A percentile compares a stretch with the other conserved stretches of the same genome.
phyloP scores from a whole-genome alignment of 1,284 basidiomycete species.

The Cutaneotrichosporon spelunceum region DNA sequence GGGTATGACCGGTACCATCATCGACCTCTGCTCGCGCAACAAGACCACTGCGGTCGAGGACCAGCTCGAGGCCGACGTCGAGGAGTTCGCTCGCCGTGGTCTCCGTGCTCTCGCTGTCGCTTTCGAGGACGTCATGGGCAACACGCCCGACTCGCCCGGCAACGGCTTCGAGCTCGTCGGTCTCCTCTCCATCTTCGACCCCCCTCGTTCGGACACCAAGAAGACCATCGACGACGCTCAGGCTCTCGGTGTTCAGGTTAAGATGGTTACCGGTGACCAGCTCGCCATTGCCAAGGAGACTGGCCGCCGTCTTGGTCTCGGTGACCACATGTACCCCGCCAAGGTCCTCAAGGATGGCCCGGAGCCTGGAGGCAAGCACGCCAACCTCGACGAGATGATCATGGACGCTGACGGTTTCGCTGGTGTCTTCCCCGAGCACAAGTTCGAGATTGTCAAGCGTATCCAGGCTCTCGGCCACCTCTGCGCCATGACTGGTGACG shows the following conservation, averaged over 20 bases:
- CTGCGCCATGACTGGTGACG: constrained; percentile 92
- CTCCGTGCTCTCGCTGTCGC: constrained; percentile 96
- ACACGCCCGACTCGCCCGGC: constrained; percentile 58
- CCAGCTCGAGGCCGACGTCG: constrained; percentile 87
- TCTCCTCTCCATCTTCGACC: constrained; percentile 96
- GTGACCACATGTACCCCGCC: constrained; percentile 95
- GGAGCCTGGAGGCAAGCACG: constrained; percentile 70
- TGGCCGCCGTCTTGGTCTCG: constrained; percentile 90
- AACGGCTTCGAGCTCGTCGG: constrained; percentile 97
- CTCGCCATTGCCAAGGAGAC: constrained; percentile 99
- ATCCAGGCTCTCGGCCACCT: constrained; percentile 85
- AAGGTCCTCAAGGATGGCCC: constrained; percentile 92
- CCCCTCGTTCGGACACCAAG: constrained; percentile 96
- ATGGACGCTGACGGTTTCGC: constrained; percentile 65
- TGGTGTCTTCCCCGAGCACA: constrained; percentile 96
- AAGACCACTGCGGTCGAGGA: constrained; percentile 90
- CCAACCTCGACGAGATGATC: constrained; percentile 86
- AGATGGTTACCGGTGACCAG: constrained; percentile 99
- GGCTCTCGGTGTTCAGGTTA: constrained; percentile 93
- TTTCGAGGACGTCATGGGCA: constrained; percentile 84
- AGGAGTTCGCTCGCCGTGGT: constrained; percentile 93
- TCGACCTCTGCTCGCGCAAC: constrained; percentile 93
- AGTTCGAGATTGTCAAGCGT: constrained; percentile 88
- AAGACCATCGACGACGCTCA: constrained; percentile 97
- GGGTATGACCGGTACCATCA: constrained; percentile 98